Evolutionary conservation across 768 basidiomycete genomes (phyloP).

Genomic region (Galerina marginata): DNA sequence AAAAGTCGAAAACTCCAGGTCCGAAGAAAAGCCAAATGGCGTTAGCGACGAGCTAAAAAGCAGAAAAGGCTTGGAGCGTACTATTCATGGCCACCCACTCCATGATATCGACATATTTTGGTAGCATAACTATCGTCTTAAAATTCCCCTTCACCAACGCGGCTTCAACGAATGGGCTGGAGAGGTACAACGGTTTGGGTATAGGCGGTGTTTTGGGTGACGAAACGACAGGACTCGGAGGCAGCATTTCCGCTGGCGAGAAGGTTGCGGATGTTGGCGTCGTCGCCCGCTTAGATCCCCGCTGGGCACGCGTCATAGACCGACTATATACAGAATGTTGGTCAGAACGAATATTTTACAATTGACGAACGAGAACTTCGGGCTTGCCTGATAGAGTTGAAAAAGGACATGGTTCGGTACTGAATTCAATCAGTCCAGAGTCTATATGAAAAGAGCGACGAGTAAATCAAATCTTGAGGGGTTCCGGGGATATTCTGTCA

Average conservation of each 20-base stretch:
- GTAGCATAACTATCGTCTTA: constrained; percentile 95
- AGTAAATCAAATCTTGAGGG: neutral
- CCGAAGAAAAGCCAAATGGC: neutral
- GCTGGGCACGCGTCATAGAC: constrained; percentile 69
- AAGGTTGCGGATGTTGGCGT: constrained; percentile 76
- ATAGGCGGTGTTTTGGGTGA: constrained; percentile 39
- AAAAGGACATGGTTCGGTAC: constrained; percentile 71
- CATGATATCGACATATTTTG: constrained; percentile 98
- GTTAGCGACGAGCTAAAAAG: neutral
- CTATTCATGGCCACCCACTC: constrained; percentile 89
- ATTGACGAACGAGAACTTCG: neutral
- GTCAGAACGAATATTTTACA: neutral
- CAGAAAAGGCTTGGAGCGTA: constrained; percentile 44
- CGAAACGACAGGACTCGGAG: constrained; percentile 36
- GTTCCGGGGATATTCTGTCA: neutral
- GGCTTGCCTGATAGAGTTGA: constrained; percentile 79
- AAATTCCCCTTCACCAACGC: constrained; percentile 97
- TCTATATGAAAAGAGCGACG: constrained; percentile 1
- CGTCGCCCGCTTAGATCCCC: constrained; percentile 71
- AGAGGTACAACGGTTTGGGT: constrained; percentile 82
- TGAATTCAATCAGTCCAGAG: constrained; percentile 38
- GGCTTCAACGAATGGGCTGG: constrained; percentile 95
- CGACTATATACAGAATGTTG: constrained; percentile 46
- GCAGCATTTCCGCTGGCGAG: constrained; percentile 49
- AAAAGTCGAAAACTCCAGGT: constrained; percentile 91